Conservation (phyloP, 352 stramenopile genomes). For the Phytophthora meadii region DNA sequence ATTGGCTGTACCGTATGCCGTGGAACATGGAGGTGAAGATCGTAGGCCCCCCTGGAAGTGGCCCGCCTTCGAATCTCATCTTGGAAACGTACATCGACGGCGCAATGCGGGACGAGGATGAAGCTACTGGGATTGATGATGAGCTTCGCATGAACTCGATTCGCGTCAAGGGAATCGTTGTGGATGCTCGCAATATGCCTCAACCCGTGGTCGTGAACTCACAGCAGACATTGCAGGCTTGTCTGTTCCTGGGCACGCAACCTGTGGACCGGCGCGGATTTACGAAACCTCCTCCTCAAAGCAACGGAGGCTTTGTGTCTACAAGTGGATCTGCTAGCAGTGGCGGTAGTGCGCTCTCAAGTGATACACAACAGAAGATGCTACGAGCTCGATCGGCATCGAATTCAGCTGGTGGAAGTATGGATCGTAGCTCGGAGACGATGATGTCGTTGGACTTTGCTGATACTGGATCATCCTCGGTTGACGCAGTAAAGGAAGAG, state of each 20-base stretch:
- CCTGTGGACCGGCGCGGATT: conserved; percentile 86
- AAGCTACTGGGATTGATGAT: conserved; percentile 76
- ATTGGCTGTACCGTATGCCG: conserved; percentile 91
- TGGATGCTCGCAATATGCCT: conserved; percentile 87
- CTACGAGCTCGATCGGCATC: conserved; percentile 64
- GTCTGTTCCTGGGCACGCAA: conserved; percentile 86
- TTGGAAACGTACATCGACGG: conserved; percentile 91
- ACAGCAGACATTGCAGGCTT: conserved; percentile 87
- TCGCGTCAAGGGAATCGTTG: conserved; percentile 87
- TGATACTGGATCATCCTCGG: conserved; percentile 60
- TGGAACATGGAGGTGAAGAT: conserved; percentile 94
- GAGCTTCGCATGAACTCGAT: conserved; percentile 90
- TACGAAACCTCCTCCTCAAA: conserved; percentile 87
- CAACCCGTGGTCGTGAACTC: conserved; percentile 89
- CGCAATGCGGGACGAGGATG: conserved; percentile 77
- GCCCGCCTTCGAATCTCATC: conserved; percentile 84
- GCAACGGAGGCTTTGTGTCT: conserved; percentile 88
- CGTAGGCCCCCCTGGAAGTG: conserved; percentile 82
- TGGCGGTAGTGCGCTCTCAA: conserved; percentile 48
- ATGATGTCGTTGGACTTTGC: conserved; percentile 64
- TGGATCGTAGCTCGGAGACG: conserved; percentile 79
- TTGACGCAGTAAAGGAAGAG: conserved; percentile 76
- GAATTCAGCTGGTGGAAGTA: conserved; percentile 44
- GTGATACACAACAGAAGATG: conserved; percentile 68
- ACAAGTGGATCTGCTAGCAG: conserved; percentile 37